Conservation (phyloP, 1,284 basidiomycete genomes). For the Cystobasidium pallidum region DNA sequence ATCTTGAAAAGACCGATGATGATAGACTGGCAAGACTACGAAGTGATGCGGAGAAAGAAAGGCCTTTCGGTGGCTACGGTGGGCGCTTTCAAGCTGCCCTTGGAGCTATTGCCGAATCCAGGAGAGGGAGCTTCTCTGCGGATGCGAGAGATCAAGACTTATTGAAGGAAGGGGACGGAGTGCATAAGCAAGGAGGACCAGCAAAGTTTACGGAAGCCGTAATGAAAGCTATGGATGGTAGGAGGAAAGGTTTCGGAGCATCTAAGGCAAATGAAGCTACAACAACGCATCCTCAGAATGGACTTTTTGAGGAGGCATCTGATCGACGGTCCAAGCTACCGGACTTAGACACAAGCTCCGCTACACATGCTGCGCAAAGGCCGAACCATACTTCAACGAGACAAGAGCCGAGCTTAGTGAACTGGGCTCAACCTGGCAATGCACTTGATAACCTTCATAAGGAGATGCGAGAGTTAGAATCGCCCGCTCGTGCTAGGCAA, state of each 20-base stretch:
- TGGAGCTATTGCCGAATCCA: slow-evolving; percentile 29
- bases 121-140: slow-evolving; percentile 33
- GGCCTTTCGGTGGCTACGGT: slow-evolving; percentile 14
- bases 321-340: not conserved
- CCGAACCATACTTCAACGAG: not conserved
- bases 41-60: slow-evolving; percentile 45
- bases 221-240: slow-evolving; percentile 28
- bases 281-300: not conserved
- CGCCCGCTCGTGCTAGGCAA: slow-evolving; percentile 10
- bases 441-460: not conserved
- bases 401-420: slow-evolving; percentile 16
- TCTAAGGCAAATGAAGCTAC: not conserved
- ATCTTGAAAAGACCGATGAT: slow-evolving; percentile 56
- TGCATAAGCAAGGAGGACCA: not conserved
- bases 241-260: slow-evolving; percentile 22
- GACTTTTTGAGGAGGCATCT: not conserved
- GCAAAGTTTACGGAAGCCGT: slow-evolving; percentile 36
- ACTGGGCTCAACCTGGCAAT: slow-evolving; percentile 3
- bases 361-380: not conserved
- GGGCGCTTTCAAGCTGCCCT: slow-evolving; percentile 31
- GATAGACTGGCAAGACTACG: slow-evolving; percentile 24
- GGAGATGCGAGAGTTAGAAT: slow-evolving; percentile 6
- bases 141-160: slow-evolving; percentile 25
- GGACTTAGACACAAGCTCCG: not conserved
- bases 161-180: slow-evolving; percentile 5